A percentile compares a stretch with the other conserved stretches of the same genome.
These are phyloP conservation scores for Silene noctiflora DNA, from an alignment of 179 eudicot genomes.

Conservation along the genomic window DNA sequence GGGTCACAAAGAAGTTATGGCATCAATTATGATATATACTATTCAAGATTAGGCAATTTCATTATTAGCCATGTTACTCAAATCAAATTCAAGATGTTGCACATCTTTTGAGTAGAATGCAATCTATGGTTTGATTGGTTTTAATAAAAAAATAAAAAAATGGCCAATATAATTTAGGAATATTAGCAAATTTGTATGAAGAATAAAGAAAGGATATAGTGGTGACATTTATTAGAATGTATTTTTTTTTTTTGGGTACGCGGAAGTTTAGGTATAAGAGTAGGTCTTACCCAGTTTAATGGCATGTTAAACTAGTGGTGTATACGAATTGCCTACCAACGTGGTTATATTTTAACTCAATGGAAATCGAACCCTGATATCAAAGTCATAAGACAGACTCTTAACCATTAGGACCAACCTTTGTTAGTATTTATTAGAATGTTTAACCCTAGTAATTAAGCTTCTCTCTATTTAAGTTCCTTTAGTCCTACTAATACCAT, in stretches of 20 bases:
- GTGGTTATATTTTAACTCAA: too few relatives aligned
- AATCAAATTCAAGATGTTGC: background rate
- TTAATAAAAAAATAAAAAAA: background rate
- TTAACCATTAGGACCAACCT: too few relatives aligned
- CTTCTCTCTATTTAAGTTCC: background rate
- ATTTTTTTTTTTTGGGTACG: too few relatives aligned
- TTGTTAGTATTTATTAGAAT: too few relatives aligned
- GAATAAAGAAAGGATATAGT: background rate
- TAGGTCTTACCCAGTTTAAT: too few relatives aligned
- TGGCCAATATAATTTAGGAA: background rate
- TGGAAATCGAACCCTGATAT: too few relatives aligned
- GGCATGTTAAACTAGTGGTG: too few relatives aligned
- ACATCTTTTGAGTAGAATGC: constrained; percentile 11
- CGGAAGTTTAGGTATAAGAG: too few relatives aligned
- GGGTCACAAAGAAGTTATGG: background rate
- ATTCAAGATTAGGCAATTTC: background rate
- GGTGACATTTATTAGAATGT: background rate
- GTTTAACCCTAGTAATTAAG: background rate
- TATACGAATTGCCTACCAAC: too few relatives aligned
- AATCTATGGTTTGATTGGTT: background rate
- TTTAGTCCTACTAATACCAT: background rate
- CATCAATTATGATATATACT: background rate
- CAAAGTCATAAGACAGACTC: too few relatives aligned
- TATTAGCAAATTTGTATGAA: background rate
- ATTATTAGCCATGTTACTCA: constrained; percentile 3